A percentile compares a stretch with the other conserved stretches of the same genome.
These are phyloP conservation scores for Aspergillus sp. DNA, from an alignment of 2,329 filamentous ascomycete species.

Conservation along the genomic window DNA sequence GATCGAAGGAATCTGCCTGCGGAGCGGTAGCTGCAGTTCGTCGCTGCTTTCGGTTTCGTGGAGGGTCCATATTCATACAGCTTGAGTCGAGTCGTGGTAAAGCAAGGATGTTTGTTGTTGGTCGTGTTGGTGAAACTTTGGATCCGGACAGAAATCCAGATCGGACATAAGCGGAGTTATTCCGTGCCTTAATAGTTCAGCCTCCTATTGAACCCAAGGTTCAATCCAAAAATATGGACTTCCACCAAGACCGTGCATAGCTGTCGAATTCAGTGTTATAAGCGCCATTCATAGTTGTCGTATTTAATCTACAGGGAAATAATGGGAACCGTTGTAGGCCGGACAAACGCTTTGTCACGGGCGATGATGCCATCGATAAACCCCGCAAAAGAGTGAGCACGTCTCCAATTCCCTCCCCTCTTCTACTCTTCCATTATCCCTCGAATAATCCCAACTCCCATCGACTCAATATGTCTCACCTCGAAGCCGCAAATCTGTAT, in stretches of 20 bases:
- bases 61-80: conserved; percentile 24
- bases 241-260: background rate
- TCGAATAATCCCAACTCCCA: background rate
- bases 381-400: background rate
- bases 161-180: conserved; percentile 21
- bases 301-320: background rate
- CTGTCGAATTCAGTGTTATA: background rate
- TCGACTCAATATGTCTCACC: conserved; percentile 27
- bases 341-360: background rate
- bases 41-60: conserved; percentile 42
- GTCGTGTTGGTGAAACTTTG: background rate
- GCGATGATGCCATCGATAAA: background rate
- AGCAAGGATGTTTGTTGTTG: background rate
- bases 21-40: conserved; percentile 32
- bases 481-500: conserved; percentile 45
- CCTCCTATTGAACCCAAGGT: background rate
- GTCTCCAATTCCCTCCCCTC: background rate
- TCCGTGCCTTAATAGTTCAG: background rate
- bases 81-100: background rate
- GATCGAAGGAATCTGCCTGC: conserved; percentile 21
- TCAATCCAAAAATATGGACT: background rate
- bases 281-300: no score
- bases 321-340: background rate
- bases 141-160: background rate
- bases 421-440: background rate